These are phyloP conservation scores for Tylopilus rubrobrunneus DNA, from an alignment of 768 basidiomycete genomes.

Conservation along the genomic window DNA sequence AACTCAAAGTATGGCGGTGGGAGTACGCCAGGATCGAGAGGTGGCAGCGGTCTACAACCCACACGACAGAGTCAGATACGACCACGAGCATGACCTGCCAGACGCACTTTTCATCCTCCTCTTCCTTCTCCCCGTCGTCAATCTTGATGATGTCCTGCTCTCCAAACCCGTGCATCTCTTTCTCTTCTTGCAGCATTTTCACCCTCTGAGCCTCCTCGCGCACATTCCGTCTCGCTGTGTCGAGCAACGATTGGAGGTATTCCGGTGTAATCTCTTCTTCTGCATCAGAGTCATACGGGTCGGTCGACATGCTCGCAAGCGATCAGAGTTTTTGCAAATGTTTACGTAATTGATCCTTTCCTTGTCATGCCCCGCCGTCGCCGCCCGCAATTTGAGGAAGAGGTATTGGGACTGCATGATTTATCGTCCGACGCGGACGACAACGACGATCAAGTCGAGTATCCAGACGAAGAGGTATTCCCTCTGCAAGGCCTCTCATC, in stretches of 20 bases:
- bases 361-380: constrained; percentile 1
- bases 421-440: constrained; percentile 32
- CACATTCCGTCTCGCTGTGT: constrained; percentile 55
- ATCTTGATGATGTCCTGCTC: constrained; percentile 57
- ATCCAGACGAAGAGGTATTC: constrained; percentile 63
- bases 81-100: constrained; percentile 1
- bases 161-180: constrained; percentile 29
- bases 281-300: constrained; percentile 16
- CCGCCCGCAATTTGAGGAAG: constrained; percentile 50
- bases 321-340: background rate
- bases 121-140: constrained; percentile 28
- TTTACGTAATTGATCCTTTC: background rate
- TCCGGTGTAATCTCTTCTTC: constrained; percentile 50
- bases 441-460: constrained; percentile 41
- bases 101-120: constrained; percentile 29
- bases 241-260: constrained; percentile 59
- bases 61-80: background rate
- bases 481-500: constrained; percentile 56
- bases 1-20: constrained; percentile 64
- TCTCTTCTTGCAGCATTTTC: constrained; percentile 24
- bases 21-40: constrained; percentile 60
- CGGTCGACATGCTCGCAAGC: background rate
- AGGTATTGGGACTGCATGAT: constrained; percentile 74
- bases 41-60: constrained; percentile 51
- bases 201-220: constrained; percentile 28